These are phyloP conservation scores for Scutellaria barbata DNA, from an alignment of 257 asterid species.

Conservation along the genomic window DNA sequence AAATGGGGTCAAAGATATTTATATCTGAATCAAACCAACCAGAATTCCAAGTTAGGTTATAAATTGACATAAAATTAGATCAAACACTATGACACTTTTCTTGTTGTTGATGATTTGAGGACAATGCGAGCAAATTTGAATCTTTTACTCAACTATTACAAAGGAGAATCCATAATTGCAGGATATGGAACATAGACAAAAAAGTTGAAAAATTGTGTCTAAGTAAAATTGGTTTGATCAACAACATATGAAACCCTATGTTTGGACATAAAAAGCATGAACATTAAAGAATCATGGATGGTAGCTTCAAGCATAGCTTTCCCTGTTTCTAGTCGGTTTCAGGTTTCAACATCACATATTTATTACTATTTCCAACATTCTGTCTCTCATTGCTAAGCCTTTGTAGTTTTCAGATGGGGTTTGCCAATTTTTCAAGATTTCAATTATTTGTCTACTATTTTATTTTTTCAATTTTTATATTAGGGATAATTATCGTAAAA, in stretches of 20 bases:
- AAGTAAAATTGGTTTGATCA: not conserved
- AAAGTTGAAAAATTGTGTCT: not conserved
- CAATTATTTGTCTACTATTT: too few species aligned
- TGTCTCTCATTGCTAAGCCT: conserved; percentile 40
- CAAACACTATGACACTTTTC: too few species aligned
- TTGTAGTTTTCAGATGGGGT: conserved; percentile 1
- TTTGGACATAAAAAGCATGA: conserved; percentile 32
- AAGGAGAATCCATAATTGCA: not conserved
- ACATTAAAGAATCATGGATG: conserved; percentile 30
- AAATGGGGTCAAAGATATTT: too few species aligned
- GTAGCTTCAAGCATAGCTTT: conserved; percentile 48
- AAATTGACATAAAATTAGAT: too few species aligned
- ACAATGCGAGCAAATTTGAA: too few species aligned
- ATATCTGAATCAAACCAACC: too few species aligned
- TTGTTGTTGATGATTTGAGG: too few species aligned
- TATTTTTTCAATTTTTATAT: too few species aligned
- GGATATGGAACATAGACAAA: not conserved
- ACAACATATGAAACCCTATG: conserved; percentile 11
- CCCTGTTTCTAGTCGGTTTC: conserved; percentile 42
- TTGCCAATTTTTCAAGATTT: too few species aligned
- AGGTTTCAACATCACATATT: conserved; percentile 42
- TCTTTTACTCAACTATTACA: not conserved
- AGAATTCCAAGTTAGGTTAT: too few species aligned
- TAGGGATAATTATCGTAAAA: too few species aligned
- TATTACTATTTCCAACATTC: conserved; percentile 53